A percentile compares a stretch with the other conserved stretches of the same genome.
phyloP scores from a whole-genome alignment of 164 flowering plant genomes.

The Dillenia suffruticosa region DNA sequence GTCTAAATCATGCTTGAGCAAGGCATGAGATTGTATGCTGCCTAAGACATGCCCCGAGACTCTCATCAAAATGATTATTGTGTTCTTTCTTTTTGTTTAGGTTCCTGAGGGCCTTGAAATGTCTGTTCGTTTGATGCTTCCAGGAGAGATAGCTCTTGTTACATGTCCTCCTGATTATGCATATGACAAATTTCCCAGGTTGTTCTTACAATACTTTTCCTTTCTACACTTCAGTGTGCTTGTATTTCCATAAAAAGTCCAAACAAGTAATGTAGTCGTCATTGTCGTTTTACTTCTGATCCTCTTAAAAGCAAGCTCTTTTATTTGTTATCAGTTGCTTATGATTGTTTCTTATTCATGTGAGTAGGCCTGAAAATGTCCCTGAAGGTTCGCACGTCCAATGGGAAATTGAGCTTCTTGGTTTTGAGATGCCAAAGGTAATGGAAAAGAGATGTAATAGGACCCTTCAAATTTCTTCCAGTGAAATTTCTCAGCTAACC shows the following conservation, averaged over 20 bases:
- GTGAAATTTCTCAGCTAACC: too few relatives aligned
- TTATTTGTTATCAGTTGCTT: background rate
- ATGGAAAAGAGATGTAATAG: background rate
- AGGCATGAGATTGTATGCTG: too few relatives aligned
- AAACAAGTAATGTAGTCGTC: too few relatives aligned
- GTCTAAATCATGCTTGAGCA: too few relatives aligned
- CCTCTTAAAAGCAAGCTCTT: background rate
- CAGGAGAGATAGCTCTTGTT: conserved; percentile 87
- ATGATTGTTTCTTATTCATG: background rate
- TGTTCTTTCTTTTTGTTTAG: conserved; percentile 27
- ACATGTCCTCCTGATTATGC: conserved; percentile 99
- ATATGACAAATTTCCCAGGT: conserved; percentile 95
- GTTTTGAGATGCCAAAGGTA: conserved; percentile 93
- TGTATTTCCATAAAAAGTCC: too few relatives aligned
- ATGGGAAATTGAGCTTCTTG: conserved; percentile 98
- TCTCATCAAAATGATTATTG: background rate
- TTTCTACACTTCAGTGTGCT: background rate
- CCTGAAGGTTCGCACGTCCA: conserved; percentile 90
- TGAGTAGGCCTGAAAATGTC: conserved; percentile 75
- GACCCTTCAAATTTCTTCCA: too few relatives aligned
- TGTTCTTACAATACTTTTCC: conserved; percentile 7
- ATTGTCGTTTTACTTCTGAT: background rate
- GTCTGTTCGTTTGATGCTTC: conserved; percentile 94
- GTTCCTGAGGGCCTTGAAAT: conserved; percentile 99
- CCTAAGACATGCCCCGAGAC: too few relatives aligned